These are phyloP conservation scores for Fusarium irregulare DNA, from an alignment of 2,329 filamentous ascomycete genomes.

Conservation along the genomic window DNA sequence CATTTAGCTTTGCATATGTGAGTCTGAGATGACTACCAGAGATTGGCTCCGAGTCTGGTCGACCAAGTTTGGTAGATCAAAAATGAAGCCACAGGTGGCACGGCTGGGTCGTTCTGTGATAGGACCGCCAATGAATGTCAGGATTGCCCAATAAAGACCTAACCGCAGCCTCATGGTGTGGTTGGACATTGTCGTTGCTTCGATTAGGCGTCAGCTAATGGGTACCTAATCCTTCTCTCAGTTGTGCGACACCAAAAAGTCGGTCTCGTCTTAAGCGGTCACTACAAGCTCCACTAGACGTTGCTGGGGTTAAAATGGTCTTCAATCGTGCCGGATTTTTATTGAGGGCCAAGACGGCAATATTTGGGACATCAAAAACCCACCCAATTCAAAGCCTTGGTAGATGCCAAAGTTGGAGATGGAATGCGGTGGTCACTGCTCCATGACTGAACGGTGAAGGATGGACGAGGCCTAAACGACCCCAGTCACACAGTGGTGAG, in stretches of 20 bases:
- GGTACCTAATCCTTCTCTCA: constrained; percentile 36
- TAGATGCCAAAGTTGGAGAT: constrained; percentile 16
- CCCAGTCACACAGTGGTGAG: constrained; percentile 30
- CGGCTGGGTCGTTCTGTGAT: constrained; percentile 15
- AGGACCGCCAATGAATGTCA: constrained; percentile 18
- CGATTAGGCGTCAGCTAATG: constrained; percentile 38
- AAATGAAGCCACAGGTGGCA: constrained; percentile 31
- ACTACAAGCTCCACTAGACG: constrained; percentile 38
- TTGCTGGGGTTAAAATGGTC: constrained; percentile 30
- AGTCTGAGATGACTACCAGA: constrained; percentile 18
- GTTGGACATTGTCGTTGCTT: constrained; percentile 34
- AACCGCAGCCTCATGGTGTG: constrained; percentile 39
- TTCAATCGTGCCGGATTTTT: constrained; percentile 18
- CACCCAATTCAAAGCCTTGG: constrained; percentile 21
- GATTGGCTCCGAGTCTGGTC: constrained; percentile 3
- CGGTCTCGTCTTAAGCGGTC: constrained; percentile 41
- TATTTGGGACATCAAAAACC: constrained; percentile 17
- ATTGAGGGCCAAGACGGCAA: constrained; percentile 33
- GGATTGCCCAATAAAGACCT: constrained; percentile 35
- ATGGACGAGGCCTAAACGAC: constrained; percentile 28
- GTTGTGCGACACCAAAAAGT: constrained; percentile 40
- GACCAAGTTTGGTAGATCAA: constrained; percentile 16
- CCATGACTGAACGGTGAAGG: constrained; percentile 32
- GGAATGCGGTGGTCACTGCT: constrained; percentile 36
- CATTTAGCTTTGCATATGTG: constrained; percentile 14